phyloP scores from a whole-genome alignment of 2,329 filamentous ascomycete genomes.

The Pseudogymnoascus sp. region DNA sequence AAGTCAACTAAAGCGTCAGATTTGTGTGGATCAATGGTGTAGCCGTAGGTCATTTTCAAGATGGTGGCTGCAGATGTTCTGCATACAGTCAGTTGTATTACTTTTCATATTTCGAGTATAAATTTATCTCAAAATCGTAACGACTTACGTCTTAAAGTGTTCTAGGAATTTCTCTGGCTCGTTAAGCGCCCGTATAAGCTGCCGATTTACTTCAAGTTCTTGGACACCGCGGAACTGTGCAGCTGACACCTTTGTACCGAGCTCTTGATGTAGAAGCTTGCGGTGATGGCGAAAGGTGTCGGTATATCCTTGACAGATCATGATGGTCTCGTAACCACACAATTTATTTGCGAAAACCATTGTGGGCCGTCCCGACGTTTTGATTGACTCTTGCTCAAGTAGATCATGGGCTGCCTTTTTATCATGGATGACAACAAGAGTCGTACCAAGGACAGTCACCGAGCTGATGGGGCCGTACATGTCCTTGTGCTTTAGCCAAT shows the following conservation, averaged over 20 bases:
- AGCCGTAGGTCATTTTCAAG: constrained; percentile 15
- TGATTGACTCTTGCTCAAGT: constrained; percentile 24
- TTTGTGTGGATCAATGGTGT: constrained; percentile 14
- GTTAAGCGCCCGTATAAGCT: constrained; percentile 16
- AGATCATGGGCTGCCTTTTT: constrained; percentile 28
- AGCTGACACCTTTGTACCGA: constrained; percentile 25
- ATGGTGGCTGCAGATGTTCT: constrained; percentile 14
- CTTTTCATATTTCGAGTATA: not conserved
- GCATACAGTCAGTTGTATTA: not conserved
- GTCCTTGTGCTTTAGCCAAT: constrained; percentile 39
- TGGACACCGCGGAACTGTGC: constrained; percentile 19
- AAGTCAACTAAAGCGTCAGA: constrained; percentile 12
- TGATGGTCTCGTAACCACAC: constrained; percentile 24
- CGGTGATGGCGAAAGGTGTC: constrained; percentile 22
- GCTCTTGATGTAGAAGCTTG: constrained; percentile 24
- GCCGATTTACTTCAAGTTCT: constrained; percentile 17
- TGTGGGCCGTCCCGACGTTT: constrained; percentile 28
- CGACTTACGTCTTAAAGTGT: constrained; percentile 19
- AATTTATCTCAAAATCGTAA: not conserved
- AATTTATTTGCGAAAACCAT: constrained; percentile 25
- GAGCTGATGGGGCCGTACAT: constrained; percentile 35
- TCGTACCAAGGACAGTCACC: constrained; percentile 31
- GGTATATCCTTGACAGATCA: constrained; percentile 22
- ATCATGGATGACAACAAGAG: constrained; percentile 32
- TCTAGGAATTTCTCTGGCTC: constrained; percentile 18